A percentile compares a stretch with the other conserved stretches of the same genome.
Evolutionary conservation across 1,139 yeast genomes (phyloP).

Genomic region (Suhomyces maxii): DNA sequence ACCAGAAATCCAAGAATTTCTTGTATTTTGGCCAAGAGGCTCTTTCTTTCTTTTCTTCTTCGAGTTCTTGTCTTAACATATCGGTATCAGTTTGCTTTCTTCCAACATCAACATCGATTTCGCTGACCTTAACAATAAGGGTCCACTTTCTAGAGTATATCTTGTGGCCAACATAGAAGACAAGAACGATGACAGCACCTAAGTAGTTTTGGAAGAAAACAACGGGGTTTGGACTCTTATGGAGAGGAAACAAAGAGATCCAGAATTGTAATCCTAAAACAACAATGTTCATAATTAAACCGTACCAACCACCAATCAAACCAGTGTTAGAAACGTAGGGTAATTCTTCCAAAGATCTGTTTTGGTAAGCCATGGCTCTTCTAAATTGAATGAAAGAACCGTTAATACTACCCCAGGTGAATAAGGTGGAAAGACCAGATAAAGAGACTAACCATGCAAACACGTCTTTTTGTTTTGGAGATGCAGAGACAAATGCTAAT

Average conservation of each 20-base stretch:
- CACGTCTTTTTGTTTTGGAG: slow-evolving; percentile 35
- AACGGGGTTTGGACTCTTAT: slow-evolving; percentile 28
- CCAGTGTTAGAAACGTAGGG: slow-evolving; percentile 43
- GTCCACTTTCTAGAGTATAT: slow-evolving; percentile 31
- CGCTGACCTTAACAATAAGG: slow-evolving; percentile 31
- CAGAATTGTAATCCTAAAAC: slow-evolving; percentile 45
- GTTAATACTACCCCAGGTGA: slow-evolving; percentile 43
- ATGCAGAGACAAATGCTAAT: slow-evolving; percentile 42
- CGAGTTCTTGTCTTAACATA: slow-evolving; percentile 61
- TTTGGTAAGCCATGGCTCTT: slow-evolving; percentile 34
- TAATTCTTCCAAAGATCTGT: slow-evolving; percentile 31
- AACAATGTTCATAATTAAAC: slow-evolving; percentile 31
- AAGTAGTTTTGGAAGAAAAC: slow-evolving; percentile 37
- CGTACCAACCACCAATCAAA: slow-evolving; percentile 37
- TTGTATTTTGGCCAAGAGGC: slow-evolving; percentile 51
- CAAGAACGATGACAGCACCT: slow-evolving; percentile 35
- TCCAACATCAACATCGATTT: slow-evolving; percentile 67
- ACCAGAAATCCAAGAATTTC: slow-evolving; percentile 56
- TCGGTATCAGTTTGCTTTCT: slow-evolving; percentile 67
- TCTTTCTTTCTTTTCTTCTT: slow-evolving; percentile 54
- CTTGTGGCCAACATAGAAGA: slow-evolving; percentile 35
- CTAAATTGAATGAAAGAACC: slow-evolving; percentile 41
- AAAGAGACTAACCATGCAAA: slow-evolving; percentile 45
- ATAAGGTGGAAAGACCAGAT: slow-evolving; percentile 42
- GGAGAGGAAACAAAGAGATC: slow-evolving; percentile 42